Evolutionary conservation across 1,139 yeast genomes (phyloP).

Genomic region (Zygoascus hellenicus): DNA sequence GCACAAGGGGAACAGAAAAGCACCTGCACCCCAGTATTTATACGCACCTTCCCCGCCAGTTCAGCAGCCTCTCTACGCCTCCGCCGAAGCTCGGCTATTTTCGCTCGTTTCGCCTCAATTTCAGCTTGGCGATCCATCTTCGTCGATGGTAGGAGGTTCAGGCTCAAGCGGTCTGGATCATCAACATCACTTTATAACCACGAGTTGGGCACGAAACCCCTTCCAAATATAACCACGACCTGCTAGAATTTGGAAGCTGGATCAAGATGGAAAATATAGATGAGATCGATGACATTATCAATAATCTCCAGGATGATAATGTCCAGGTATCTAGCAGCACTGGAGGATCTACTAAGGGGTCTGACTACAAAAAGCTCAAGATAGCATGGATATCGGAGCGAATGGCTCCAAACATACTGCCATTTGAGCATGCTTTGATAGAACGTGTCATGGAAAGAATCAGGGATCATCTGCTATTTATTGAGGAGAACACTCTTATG

Average conservation of each 20-base stretch:
- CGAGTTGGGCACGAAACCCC: neutral
- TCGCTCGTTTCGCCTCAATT: slow-evolving; percentile 44
- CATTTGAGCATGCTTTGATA: slow-evolving; percentile 58
- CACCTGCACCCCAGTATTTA: neutral
- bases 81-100: slow-evolving; percentile 41
- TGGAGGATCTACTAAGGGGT: neutral
- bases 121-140: slow-evolving; percentile 34
- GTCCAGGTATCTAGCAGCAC: neutral
- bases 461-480: slow-evolving; percentile 52
- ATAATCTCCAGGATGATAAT: slow-evolving; percentile 19
- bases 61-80: slow-evolving; percentile 9
- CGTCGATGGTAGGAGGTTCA: slow-evolving; percentile 2
- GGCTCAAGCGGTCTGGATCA: neutral
- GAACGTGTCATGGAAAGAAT: slow-evolving; percentile 53
- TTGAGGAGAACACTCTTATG: slow-evolving; percentile 56
- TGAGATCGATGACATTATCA: slow-evolving; percentile 26
- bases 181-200: neutral
- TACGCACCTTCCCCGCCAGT: neutral
- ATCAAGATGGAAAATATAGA: slow-evolving; percentile 11
- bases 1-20: neutral
- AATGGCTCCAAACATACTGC: slow-evolving; percentile 75
- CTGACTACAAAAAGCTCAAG: slow-evolving; percentile 34
- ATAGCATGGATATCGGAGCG: slow-evolving; percentile 79
- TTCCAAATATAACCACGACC: too few relatives aligned
- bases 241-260: neutral